Base-by-base conservation (phyloP, 768 basidiomycete genomes). In the Lactarius deliciosus region DNA sequence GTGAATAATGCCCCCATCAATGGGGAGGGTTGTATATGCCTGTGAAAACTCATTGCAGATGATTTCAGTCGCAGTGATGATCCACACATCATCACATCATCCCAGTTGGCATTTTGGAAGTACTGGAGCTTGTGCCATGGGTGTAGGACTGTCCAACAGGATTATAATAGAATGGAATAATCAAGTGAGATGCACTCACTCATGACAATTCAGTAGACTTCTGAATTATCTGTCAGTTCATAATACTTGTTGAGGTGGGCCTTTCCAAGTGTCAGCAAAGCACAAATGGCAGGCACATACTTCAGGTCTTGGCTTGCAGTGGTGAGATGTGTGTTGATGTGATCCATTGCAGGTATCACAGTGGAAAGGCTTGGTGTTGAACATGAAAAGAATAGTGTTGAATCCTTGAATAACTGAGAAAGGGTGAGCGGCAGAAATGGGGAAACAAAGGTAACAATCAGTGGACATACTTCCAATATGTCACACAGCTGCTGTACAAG, bases 101-200 rank as follows among this genome's bases (percentile, higher is more conserved):
- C 64, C 79, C 79, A 79, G 2, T 67, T 57, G 3, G 70, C 65
- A 1, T 65, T 64, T 20, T 70, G 64, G 65, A 80, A 78, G 64
- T 80, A 80, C 16, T 65, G 61, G 3, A 79, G 72, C 69, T 79
- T 79, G 72, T 77, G 72, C 0, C 66, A 63, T 2, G 77, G 78
- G 65, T 79, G 76, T 13, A 79, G 74, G 22, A 79, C 78, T 80
- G 40, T 11, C 2, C 36, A 36, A 36, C 36, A 11, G 10, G 11
- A 36, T 9, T 11, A 11, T 1, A 36, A 1, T 10, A 36, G 11
- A 10, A 36, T 9, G 11, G 25, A 36, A 36, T 8, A 7, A 36
- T 36, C 11, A 36, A 36, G 36, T 0, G 2, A 9, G 10, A 2
- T 13, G 2, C 41, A 34, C 28, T 36, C 30, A 63, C 61, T 43